A percentile compares a stretch with the other conserved stretches of the same genome.
These are phyloP conservation scores for Colletotrichum higginsianum DNA, from an alignment of 2,329 filamentous ascomycete species.

Conservation along the genomic window DNA sequence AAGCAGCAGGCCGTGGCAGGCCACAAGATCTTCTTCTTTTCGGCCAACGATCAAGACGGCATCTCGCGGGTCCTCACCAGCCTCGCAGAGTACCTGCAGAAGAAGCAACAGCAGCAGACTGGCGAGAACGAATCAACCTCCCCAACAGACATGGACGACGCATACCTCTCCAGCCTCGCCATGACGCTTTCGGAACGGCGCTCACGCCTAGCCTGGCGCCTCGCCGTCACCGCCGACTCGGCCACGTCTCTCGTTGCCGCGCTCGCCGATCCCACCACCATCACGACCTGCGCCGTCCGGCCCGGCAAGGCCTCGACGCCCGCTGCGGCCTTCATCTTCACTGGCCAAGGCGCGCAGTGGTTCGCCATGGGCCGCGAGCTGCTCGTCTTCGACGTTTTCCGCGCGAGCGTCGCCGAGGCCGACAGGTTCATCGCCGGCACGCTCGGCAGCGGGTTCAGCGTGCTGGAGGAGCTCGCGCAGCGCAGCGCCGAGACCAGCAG, in stretches of 20 bases:
- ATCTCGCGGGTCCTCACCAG: neutral
- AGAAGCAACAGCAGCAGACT: neutral
- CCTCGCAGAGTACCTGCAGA: neutral
- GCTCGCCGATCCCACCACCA: neutral
- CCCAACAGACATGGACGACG: neutral
- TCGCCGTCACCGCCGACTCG: conserved; percentile 7
- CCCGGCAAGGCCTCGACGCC: neutral
- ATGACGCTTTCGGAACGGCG: neutral
- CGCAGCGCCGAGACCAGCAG: conserved; percentile 41
- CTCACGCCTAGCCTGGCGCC: conserved; percentile 4
- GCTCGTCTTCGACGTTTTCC: neutral
- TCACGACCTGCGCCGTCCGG: neutral
- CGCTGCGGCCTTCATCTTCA: conserved; percentile 31
- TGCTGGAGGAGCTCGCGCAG: conserved; percentile 52
- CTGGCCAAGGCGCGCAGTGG: conserved; percentile 42
- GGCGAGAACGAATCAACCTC: neutral
- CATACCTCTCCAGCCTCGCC: neutral
- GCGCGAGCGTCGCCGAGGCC: neutral
- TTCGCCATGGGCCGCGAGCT: conserved; percentile 34
- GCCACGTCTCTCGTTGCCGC: conserved; percentile 10
- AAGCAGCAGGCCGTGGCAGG: neutral
- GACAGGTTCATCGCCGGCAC: conserved; percentile 50
- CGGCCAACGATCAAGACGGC: neutral
- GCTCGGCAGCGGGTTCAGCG: conserved; percentile 51
- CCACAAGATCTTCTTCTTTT: neutral